These are phyloP conservation scores for Solanum peruvianum DNA, from an alignment of 257 asterid species.

Conservation along the genomic window DNA sequence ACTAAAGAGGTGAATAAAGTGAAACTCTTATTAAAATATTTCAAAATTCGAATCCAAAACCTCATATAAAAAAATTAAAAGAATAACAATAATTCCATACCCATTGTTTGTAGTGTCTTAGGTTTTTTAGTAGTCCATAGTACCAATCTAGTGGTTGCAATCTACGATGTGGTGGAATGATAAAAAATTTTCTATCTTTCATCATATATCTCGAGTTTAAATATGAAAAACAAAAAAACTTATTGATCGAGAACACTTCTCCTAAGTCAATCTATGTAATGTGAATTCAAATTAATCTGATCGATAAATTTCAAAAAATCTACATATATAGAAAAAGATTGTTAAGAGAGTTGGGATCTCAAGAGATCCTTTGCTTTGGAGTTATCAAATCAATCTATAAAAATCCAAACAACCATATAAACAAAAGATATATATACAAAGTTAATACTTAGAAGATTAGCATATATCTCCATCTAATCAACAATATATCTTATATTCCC, in stretches of 20 bases:
- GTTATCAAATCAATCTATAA: neutral
- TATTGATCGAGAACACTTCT: neutral
- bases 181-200: neutral
- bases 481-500: neutral
- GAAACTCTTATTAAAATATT: neutral
- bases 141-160: no score
- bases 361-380: neutral
- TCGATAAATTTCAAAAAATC: neutral
- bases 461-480: neutral
- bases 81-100: neutral
- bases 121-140: neutral
- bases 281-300: neutral
- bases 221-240: neutral
- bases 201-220: neutral
- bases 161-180: neutral
- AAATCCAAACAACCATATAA: neutral
- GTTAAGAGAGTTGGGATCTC: neutral
- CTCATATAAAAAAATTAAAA: neutral
- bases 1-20: neutral
- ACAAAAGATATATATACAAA: neutral
- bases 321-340: neutral
- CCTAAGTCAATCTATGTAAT: neutral
- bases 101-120: neutral
- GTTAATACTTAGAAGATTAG: neutral
- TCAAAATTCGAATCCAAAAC: neutral